Percentiles rank a stretch among this genome's conserved stretches.
Evolutionary conservation across 805 yeast genomes (phyloP).

Genomic region (Wickerhamiella lipophila): DNA sequence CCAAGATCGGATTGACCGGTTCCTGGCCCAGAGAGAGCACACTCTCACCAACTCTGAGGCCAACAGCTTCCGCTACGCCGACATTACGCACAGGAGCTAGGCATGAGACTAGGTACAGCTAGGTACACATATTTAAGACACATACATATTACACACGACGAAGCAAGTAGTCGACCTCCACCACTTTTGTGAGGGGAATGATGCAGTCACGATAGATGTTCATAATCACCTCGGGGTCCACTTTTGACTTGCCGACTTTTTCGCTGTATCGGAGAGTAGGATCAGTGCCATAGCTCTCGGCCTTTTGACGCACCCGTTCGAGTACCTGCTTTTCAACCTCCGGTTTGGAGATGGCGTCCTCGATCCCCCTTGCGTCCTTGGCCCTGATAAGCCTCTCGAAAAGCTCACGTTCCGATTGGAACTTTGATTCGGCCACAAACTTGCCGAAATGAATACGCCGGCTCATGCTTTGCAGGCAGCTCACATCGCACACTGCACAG

Average conservation of each 20-base stretch:
- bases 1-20: conserved; percentile 41
- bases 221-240: conserved; percentile 72
- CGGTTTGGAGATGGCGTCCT: conserved; percentile 68
- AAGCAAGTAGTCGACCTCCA: conserved; percentile 82
- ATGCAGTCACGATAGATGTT: conserved; percentile 74
- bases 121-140: no score
- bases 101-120: no score
- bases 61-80: neutral
- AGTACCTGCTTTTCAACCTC: conserved; percentile 79
- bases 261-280: conserved; percentile 66
- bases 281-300: conserved; percentile 76
- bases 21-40: conserved; percentile 31
- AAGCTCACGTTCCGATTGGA: conserved; percentile 47
- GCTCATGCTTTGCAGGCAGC: conserved; percentile 73
- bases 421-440: conserved; percentile 95
- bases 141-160: conserved; percentile 78
- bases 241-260: conserved; percentile 48
- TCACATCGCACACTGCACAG: conserved; percentile 73
- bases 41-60: conserved; percentile 9
- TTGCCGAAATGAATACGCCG: conserved; percentile 93
- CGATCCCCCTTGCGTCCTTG: conserved; percentile 59
- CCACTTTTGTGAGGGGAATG: conserved; percentile 89
- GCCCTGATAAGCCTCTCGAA: conserved; percentile 54
- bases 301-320: conserved; percentile 65
- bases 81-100: neutral